A percentile compares a stretch with the other conserved stretches of the same genome.
Evolutionary conservation across 2,329 filamentous ascomycete genomes (phyloP).

Genomic region (Penicillium verrucosum): DNA sequence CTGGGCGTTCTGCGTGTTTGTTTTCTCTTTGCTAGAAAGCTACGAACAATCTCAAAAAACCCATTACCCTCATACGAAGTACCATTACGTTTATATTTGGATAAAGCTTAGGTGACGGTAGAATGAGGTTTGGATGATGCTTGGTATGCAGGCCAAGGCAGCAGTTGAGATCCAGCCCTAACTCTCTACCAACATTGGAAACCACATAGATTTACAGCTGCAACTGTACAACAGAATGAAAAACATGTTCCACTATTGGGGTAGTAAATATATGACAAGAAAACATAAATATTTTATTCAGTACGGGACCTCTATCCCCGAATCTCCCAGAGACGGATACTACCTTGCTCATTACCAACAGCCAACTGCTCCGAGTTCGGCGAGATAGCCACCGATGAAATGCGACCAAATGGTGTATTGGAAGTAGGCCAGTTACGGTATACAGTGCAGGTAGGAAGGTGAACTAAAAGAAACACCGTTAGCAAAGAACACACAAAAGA

Average conservation of each 20-base stretch:
- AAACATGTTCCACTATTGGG: background rate
- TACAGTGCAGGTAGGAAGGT: conserved; percentile 87
- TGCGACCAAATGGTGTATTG: conserved; percentile 79
- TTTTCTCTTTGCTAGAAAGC: background rate
- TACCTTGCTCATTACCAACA: conserved; percentile 84
- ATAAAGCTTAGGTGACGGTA: too few species aligned
- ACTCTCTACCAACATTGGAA: background rate
- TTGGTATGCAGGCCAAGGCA: background rate
- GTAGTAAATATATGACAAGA: conserved; percentile 3
- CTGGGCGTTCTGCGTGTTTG: background rate
- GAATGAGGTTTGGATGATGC: too few species aligned
- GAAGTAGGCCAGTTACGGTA: conserved; percentile 96
- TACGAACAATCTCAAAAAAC: background rate
- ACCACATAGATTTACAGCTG: background rate
- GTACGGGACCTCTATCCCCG: conserved; percentile 50
- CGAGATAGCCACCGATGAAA: conserved; percentile 70
- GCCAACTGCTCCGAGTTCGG: conserved; percentile 67
- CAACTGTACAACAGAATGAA: background rate
- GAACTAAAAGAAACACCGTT: conserved; percentile 51
- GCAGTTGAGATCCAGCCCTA: background rate
- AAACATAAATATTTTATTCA: conserved; percentile 6
- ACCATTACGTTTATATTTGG: background rate
- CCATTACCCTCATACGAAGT: background rate
- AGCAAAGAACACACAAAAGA: background rate
- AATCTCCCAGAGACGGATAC: conserved; percentile 89